These are phyloP conservation scores for Lycium ferocissimum DNA, from an alignment of 257 asterid genomes.

Conservation along the genomic window DNA sequence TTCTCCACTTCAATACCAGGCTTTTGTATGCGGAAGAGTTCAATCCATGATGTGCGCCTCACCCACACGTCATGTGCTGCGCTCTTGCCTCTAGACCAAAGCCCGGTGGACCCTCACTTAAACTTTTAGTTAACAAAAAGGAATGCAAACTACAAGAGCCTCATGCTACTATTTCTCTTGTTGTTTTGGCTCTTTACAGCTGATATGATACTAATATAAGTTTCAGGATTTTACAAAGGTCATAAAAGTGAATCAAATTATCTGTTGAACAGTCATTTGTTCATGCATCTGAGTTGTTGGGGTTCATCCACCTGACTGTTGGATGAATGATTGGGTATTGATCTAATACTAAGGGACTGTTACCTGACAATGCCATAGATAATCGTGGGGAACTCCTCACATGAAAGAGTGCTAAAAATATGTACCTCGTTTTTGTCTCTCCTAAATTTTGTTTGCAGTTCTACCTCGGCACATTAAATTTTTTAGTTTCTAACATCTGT, in stretches of 20 bases:
- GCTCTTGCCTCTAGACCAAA: background rate
- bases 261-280: background rate
- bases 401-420: background rate
- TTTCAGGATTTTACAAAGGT: background rate
- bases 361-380: background rate
- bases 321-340: background rate
- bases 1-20: background rate
- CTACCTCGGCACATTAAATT: background rate
- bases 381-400: background rate
- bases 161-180: background rate
- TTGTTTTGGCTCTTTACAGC: background rate
- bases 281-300: background rate
- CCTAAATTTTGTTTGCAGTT: background rate
- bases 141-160: background rate
- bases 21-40: background rate
- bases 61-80: background rate
- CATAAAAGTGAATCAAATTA: background rate
- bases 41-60: background rate
- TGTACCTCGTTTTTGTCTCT: background rate
- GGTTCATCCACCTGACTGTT: background rate
- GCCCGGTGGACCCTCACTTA: background rate
- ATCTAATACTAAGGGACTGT: background rate
- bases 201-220: background rate
- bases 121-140: background rate
- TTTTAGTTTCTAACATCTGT: background rate